Conservation (phyloP, 495 filamentous ascomycete species). For the Aspergillus ostianus region DNA sequence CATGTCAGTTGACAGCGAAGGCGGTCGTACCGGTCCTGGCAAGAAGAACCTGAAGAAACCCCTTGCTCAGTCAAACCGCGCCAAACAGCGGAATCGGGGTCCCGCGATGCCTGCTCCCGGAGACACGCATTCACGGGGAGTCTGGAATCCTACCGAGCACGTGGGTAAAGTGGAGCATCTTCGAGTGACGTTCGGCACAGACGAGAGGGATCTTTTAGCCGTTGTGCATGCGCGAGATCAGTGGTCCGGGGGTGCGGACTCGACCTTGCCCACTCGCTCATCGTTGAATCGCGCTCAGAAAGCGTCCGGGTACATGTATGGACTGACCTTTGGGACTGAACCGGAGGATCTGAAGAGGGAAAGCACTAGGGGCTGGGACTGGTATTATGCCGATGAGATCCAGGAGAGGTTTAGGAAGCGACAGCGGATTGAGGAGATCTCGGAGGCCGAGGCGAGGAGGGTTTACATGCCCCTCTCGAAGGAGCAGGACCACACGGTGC, state of each 20-base stretch:
- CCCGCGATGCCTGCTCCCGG: slow-evolving; percentile 20
- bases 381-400: slow-evolving; percentile 49
- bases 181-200: slow-evolving; percentile 42
- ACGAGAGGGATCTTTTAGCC: slow-evolving; percentile 45
- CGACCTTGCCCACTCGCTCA: slow-evolving; percentile 47
- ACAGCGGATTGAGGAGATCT: slow-evolving; percentile 34
- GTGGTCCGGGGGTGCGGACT: slow-evolving; percentile 45
- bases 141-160: slow-evolving; percentile 37
- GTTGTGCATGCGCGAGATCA: slow-evolving; percentile 46
- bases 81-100: slow-evolving; percentile 23
- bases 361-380: slow-evolving; percentile 50
- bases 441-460: slow-evolving; percentile 26
- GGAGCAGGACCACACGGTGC: slow-evolving; percentile 37
- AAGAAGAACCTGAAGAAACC: neutral
- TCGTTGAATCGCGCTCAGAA: slow-evolving; percentile 27
- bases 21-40: neutral
- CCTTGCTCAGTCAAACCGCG: slow-evolving; percentile 4
- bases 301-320: slow-evolving; percentile 40
- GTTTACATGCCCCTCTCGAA: slow-evolving; percentile 42
- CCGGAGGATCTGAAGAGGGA: slow-evolving; percentile 43
- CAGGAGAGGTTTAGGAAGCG: slow-evolving; percentile 35
- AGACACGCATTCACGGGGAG: slow-evolving; percentile 38
- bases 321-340: slow-evolving; percentile 35
- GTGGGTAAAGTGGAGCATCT: slow-evolving; percentile 39
- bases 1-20: slow-evolving; percentile 3